Evolutionary conservation across 495 filamentous ascomycete species (phyloP), one percentile per base, ranked within the genome.

Genomic region (Aspergillus incahuasiensis): DNA sequence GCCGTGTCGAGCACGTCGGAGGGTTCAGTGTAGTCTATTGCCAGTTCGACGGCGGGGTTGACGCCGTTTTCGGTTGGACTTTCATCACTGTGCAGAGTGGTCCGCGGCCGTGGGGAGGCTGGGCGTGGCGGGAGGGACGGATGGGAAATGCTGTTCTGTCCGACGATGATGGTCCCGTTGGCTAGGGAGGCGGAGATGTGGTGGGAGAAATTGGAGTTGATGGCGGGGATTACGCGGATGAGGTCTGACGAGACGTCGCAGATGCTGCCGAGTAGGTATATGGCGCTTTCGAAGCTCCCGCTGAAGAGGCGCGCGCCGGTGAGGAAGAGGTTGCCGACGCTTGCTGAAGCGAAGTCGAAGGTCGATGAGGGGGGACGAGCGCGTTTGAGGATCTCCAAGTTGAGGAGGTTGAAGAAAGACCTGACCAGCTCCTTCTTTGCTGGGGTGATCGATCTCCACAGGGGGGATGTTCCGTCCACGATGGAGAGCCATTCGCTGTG

Each of bases 91-190:
- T 68, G 61, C 40, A 75, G 68, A 25, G 73, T 59, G 60, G 3
- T 16, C 5, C 72, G 76, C 6, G 74, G 65, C 18, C 70, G 63
- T 38, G 63, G 53, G 4, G 68, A 72, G 35, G 64, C 49, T 8
- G 70, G 56, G 6, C 57, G 54, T 39, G 68, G 67, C n/a, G 70
- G 77, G 0, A 83, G 69, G 53, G 82, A 84, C 1, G 92, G 92
- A 65, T 97, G 94, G 11, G 85, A 89, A 66, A 97, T 97, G 62
- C 85, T 85, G 69, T 96, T 96, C 63, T 97, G 94, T 1, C 92
- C 92, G 0, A 86, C 86, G 59, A 97, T 94, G n/a, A 83, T 72
- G 13, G 82, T 86, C 6, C 89, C 88, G 67, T 97, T 79, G 41
- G 73, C 76, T 0, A 97, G 77, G 0, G 86, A 87, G 2, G 91